Percentiles rank a stretch among this genome's conserved stretches.
These are phyloP conservation scores for Chlorociboria aeruginascens DNA, from an alignment of 495 filamentous ascomycete genomes.

Conservation along the genomic window DNA sequence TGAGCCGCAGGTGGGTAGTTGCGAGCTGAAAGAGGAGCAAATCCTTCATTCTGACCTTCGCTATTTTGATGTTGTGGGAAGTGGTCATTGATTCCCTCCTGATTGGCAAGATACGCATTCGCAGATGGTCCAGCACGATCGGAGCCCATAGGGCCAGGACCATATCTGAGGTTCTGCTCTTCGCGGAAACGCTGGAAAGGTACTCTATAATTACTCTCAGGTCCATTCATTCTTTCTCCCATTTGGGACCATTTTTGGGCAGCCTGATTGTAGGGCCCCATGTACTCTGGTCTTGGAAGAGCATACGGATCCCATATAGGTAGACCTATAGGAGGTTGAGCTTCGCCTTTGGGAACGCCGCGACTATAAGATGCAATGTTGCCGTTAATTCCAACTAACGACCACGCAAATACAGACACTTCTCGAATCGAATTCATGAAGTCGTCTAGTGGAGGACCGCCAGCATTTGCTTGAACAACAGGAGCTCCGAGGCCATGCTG, in stretches of 20 bases:
- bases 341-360: constrained; percentile 48
- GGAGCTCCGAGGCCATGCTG: constrained; percentile 16
- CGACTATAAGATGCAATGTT: constrained; percentile 50
- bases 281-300: not conserved
- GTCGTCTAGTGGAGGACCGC: constrained; percentile 42
- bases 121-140: not conserved
- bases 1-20: not conserved
- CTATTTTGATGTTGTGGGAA: not conserved
- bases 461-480: constrained; percentile 14
- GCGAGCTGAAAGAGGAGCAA: not conserved
- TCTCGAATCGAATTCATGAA: constrained; percentile 77
- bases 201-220: not conserved
- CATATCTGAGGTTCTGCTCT: not conserved
- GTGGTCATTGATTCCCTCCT: not conserved
- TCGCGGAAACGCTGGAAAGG: constrained; percentile 4
- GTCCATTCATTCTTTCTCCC: not conserved
- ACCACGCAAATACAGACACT: constrained; percentile 76
- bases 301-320: constrained; percentile 37
- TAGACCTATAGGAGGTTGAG: constrained; percentile 43
- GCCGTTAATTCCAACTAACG: constrained; percentile 70
- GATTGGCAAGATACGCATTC: not conserved
- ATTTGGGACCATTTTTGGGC: constrained; percentile 3
- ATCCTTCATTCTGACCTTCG: not conserved
- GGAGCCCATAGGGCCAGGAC: not conserved
- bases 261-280: constrained; percentile 14